Base-by-base conservation (phyloP, 129 eudicot species). In the Escallonia rubra region DNA sequence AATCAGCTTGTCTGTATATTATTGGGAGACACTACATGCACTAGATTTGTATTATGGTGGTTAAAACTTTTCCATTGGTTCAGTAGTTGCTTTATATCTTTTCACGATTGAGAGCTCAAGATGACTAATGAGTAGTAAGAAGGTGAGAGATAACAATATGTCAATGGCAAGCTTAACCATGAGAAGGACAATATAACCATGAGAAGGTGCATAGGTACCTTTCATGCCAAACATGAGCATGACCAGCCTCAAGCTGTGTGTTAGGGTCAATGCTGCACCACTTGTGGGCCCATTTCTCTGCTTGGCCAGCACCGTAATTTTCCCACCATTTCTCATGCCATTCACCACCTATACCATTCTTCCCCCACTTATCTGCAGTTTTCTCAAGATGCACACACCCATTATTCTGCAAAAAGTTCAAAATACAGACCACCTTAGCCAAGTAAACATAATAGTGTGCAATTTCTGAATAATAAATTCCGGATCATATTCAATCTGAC, bases 211-310 rank as follows among this genome's bases (percentile, higher is more conserved):
- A 42, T 43, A 10, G 55, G 56, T 85, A 92, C 98, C 98, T 88
- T 84, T 92, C 98, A 72, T 92, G 96, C 98, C 98, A 92, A 74
- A 86, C 84, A 68, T 92, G 98, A 72, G 98, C 98, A 78, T 92
- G 96, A 16, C 98, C 98, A 71, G 76, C 80, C 5, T 88, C 98
- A 34, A 92, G 73, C 13, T 79, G 89, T n/a, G 96, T 88, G 75
- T 66, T 63, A 56, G 96, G 91, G 72, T 92, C 98, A 65, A 86
- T 83, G 89, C 86, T 84, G 87, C 98, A 86, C 96, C 96, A 89
- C 76, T 92, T 92, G 80, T 92, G 89, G 16, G 96, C 96, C 96
- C 98, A 92, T 72, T 92, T 92, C 42, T 92, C 98, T 9, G 91
- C 85, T 76, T 76, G 79, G 68, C 96, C 96, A 11, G 86, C 91